Conservation (phyloP, 2,329 filamentous ascomycete genomes). For the Penicillium sp. region DNA sequence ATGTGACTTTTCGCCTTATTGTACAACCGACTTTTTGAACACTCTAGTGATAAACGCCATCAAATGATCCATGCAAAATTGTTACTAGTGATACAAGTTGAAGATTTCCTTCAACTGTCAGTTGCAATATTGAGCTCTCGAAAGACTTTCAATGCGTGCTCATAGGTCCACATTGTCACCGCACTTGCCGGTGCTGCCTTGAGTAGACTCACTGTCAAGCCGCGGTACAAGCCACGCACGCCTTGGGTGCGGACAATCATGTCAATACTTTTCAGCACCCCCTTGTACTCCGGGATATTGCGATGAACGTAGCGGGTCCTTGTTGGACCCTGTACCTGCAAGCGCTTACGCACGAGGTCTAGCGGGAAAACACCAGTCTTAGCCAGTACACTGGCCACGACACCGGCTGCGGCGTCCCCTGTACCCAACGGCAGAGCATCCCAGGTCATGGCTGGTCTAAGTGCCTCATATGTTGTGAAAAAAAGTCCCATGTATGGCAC, state of each 20-base stretch:
- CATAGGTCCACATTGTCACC: slow-evolving; percentile 93
- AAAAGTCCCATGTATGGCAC: slow-evolving; percentile 97
- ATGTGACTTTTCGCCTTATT: background rate
- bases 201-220: slow-evolving; percentile 80
- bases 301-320: slow-evolving; percentile 73
- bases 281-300: slow-evolving; percentile 81
- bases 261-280: slow-evolving; percentile 63
- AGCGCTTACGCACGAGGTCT: slow-evolving; percentile 84
- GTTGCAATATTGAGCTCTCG: slow-evolving; percentile 35
- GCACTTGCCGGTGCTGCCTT: slow-evolving; percentile 94
- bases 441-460: slow-evolving; percentile 57
- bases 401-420: slow-evolving; percentile 78
- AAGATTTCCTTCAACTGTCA: background rate
- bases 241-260: slow-evolving; percentile 72
- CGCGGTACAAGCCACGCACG: slow-evolving; percentile 76
- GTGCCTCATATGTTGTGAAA: slow-evolving; percentile 81
- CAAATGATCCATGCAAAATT: slow-evolving; percentile 1
- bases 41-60: slow-evolving; percentile 2
- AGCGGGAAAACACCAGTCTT: slow-evolving; percentile 92
- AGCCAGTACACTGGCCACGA: slow-evolving; percentile 72
- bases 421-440: slow-evolving; percentile 65
- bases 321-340: slow-evolving; percentile 94
- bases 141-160: slow-evolving; percentile 65
- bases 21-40: background rate
- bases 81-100: background rate